These are phyloP conservation scores for Candida hungchunana DNA, from an alignment of 805 yeast species.

Conservation along the genomic window DNA sequence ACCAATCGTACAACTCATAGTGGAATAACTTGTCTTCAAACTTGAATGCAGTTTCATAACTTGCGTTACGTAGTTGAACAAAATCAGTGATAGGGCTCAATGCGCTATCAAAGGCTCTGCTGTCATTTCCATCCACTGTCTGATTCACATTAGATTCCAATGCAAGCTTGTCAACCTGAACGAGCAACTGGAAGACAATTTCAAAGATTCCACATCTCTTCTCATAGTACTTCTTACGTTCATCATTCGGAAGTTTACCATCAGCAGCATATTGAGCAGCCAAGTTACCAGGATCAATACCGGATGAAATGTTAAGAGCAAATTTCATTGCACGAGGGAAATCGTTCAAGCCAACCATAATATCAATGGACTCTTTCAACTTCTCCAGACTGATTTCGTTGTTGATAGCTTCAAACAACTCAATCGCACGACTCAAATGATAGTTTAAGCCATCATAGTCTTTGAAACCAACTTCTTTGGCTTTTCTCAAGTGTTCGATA, in stretches of 20 bases:
- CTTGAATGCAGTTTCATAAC: slow-evolving; percentile 70
- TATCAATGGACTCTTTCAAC: slow-evolving; percentile 72
- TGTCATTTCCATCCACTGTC: slow-evolving; percentile 10
- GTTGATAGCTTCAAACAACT: slow-evolving; percentile 73
- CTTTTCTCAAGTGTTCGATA: slow-evolving; percentile 83
- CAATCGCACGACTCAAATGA: slow-evolving; percentile 66
- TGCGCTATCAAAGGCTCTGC: slow-evolving; percentile 9
- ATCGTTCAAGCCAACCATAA: slow-evolving; percentile 72
- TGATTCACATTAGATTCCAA: slow-evolving; percentile 31
- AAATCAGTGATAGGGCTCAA: slow-evolving; percentile 30
- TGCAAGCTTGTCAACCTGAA: slow-evolving; percentile 64
- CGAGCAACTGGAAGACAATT: slow-evolving; percentile 69
- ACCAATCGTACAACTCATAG: slow-evolving; percentile 90
- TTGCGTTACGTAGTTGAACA: slow-evolving; percentile 56
- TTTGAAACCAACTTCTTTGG: slow-evolving; percentile 65
- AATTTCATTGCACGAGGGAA: slow-evolving; percentile 85
- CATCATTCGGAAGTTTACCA: slow-evolving; percentile 46
- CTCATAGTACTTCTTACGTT: slow-evolving; percentile 45
- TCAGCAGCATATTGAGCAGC: slow-evolving; percentile 55
- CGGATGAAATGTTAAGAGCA: slow-evolving; percentile 69
- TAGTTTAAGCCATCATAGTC: slow-evolving; percentile 71
- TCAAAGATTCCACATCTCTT: slow-evolving; percentile 60
- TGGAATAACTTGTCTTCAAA: slow-evolving; percentile 85
- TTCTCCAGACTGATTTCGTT: slow-evolving; percentile 75
- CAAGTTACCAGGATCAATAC: slow-evolving; percentile 56